Evolutionary conservation across 1,139 yeast genomes (phyloP).

Genomic region (Scheffersomyces quercinus): DNA sequence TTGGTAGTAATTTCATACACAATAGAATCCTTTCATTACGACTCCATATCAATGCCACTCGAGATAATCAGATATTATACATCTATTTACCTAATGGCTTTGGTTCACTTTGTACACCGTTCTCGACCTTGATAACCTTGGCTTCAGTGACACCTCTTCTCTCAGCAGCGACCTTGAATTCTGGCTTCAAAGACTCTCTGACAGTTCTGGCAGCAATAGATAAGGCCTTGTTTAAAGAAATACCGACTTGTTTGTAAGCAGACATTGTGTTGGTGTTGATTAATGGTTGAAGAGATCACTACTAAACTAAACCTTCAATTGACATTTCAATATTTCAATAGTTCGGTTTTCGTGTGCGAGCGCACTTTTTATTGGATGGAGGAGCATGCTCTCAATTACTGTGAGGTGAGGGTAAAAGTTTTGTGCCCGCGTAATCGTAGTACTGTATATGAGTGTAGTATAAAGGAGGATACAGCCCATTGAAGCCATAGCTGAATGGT

Average conservation of each 20-base stretch:
- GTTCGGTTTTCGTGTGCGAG: background rate
- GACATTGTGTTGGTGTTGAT: constrained; percentile 45
- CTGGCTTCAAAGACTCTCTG: constrained; percentile 88
- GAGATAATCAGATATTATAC: no score
- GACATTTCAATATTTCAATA: background rate
- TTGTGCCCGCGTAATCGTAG: no score
- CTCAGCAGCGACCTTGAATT: constrained; percentile 72
- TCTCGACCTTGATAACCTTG: constrained; percentile 68
- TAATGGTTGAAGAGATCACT: constrained; percentile 1
- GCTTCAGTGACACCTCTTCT: constrained; percentile 78
- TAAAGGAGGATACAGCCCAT: no score
- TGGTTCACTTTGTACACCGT: constrained; percentile 55
- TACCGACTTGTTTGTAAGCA: constrained; percentile 85
- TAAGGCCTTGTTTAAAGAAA: constrained; percentile 85
- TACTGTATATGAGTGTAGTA: no score
- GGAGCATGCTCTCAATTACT: constrained; percentile 3
- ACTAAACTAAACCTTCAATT: no score
- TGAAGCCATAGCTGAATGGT: no score
- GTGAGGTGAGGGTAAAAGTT: background rate
- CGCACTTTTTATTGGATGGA: constrained; percentile 7
- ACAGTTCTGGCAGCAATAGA: constrained; percentile 88
- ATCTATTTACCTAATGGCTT: constrained; percentile 29
- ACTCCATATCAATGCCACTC: no score
- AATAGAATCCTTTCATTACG: no score
- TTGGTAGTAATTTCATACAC: no score